These are phyloP conservation scores for Acer campestre DNA, from an alignment of 345 rosid genomes.

Conservation along the genomic window DNA sequence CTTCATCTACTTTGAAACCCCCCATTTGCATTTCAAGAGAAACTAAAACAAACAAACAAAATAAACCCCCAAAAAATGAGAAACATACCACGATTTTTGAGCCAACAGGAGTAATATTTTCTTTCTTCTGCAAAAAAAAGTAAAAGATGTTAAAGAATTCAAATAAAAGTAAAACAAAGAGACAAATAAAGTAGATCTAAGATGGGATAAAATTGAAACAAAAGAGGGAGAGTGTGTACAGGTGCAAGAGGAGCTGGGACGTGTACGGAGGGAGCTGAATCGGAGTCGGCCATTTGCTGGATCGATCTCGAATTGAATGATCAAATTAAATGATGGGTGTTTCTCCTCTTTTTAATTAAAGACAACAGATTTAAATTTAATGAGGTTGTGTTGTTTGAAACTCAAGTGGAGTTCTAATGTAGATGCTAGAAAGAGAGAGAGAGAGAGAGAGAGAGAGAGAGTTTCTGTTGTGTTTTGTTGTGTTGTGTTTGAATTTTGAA, in stretches of 20 bases:
- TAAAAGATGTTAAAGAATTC: background rate
- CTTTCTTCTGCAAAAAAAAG: constrained; percentile 62
- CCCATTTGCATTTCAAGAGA: background rate
- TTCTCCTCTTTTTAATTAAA: constrained; percentile 1
- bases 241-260: constrained; percentile 46
- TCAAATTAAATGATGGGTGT: background rate
- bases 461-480: background rate
- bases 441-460: background rate
- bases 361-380: constrained; percentile 1
- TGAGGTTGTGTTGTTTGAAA: background rate
- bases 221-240: constrained; percentile 24
- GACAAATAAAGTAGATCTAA: background rate
- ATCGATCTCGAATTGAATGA: background rate
- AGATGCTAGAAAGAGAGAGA: background rate
- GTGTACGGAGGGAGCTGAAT: constrained; percentile 50
- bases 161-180: background rate
- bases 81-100: constrained; percentile 62
- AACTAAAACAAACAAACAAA: background rate
- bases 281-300: constrained; percentile 54
- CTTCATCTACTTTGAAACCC: background rate
- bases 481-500: background rate
- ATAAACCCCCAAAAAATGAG: background rate
- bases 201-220: background rate
- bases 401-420: background rate
- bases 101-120: constrained; percentile 57